These are phyloP conservation scores for Basipetospora sp. DNA, from an alignment of 2,329 filamentous ascomycete species.

Conservation along the genomic window DNA sequence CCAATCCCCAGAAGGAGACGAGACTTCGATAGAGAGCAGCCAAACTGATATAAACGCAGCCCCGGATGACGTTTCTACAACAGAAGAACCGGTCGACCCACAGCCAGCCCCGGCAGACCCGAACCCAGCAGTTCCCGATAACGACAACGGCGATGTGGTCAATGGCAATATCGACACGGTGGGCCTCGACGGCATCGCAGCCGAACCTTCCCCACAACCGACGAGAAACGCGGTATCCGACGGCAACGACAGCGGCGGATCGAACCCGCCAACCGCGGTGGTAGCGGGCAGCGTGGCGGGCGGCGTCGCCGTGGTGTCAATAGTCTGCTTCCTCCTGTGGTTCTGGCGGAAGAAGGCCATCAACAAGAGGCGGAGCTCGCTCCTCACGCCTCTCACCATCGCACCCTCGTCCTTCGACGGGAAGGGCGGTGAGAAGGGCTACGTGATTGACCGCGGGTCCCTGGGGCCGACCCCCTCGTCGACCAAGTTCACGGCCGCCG, in stretches of 20 bases:
- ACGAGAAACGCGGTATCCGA: constrained; percentile 2
- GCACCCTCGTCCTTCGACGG: constrained; percentile 11
- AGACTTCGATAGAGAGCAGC: constrained; percentile 13
- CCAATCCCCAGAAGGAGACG: constrained; percentile 4
- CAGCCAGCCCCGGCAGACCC: constrained; percentile 1
- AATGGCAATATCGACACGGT: constrained; percentile 1
- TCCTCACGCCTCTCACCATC: constrained; percentile 32
- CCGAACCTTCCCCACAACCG: constrained; percentile 5
- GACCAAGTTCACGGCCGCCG: constrained; percentile 24
- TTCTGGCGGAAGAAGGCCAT: constrained; percentile 29
- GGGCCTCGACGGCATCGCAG: constrained; percentile 4
- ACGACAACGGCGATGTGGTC: neutral
- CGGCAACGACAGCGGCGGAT: constrained; percentile 3
- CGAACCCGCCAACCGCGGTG: constrained; percentile 21
- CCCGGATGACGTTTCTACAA: constrained; percentile 4
- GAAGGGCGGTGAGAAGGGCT: constrained; percentile 15
- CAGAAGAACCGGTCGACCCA: neutral
- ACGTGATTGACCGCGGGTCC: constrained; percentile 30
- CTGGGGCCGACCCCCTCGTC: constrained; percentile 34
- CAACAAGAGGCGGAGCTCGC: constrained; percentile 30
- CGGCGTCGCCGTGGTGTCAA: constrained; percentile 28
- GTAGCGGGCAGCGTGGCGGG: constrained; percentile 39
- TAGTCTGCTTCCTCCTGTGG: constrained; percentile 36
- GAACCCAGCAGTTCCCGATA: too few species aligned
- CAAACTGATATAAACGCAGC: constrained; percentile 21